Conservation (phyloP, 2,329 filamentous ascomycete genomes). For the Aureobasidium sp. region DNA sequence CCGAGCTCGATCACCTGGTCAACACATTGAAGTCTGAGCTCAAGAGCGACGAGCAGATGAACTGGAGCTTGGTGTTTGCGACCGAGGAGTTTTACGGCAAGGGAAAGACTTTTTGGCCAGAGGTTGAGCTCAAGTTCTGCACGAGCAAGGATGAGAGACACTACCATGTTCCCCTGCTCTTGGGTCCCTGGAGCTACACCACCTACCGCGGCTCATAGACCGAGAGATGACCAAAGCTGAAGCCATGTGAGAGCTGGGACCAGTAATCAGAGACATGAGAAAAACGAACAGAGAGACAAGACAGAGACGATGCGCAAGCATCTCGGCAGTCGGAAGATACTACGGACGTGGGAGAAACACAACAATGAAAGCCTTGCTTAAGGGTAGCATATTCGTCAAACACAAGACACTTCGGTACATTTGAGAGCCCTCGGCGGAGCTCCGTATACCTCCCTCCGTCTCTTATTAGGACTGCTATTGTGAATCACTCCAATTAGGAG, state of each 20-base stretch:
- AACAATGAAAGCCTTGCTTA: background rate
- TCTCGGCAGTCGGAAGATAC: background rate
- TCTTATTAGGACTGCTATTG: background rate
- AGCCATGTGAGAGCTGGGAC: too few relatives aligned
- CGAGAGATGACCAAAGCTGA: too few relatives aligned
- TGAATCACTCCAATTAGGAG: background rate
- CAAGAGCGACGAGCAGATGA: conserved; percentile 38
- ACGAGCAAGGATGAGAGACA: conserved; percentile 47
- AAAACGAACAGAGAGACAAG: background rate
- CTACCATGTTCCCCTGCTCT: conserved; percentile 71
- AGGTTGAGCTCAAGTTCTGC: conserved; percentile 51
- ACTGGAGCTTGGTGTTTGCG: conserved; percentile 67
- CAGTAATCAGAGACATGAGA: too few relatives aligned
- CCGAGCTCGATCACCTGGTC: conserved; percentile 34
- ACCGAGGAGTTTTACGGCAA: conserved; percentile 63
- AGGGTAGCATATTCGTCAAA: background rate
- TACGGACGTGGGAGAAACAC: background rate
- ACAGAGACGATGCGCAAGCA: background rate
- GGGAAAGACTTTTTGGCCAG: conserved; percentile 51
- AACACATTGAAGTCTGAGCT: conserved; percentile 27
- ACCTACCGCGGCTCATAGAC: conserved; percentile 69
- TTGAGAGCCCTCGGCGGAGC: background rate
- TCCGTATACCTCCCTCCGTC: background rate
- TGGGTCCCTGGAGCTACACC: conserved; percentile 74
- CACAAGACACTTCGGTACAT: background rate